phyloP scores from a whole-genome alignment of 352 stramenopile species.

The Globisporangium orthogonon region DNA sequence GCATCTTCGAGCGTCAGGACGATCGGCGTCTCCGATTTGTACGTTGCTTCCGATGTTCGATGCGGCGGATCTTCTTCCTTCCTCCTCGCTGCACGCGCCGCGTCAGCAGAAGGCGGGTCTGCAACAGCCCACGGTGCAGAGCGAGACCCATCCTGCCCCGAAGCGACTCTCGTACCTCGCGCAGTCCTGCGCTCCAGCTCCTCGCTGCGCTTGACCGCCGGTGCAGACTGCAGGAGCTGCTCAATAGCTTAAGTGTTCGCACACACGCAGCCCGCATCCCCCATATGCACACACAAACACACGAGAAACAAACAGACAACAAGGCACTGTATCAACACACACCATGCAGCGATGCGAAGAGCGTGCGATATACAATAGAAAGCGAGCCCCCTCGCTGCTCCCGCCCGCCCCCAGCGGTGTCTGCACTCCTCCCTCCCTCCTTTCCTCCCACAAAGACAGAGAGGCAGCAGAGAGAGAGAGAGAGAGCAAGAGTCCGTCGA shows the following conservation, averaged over 20 bases:
- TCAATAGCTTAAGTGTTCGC: conserved; percentile 24
- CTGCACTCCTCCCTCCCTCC: not conserved
- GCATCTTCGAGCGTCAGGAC: conserved; percentile 2
- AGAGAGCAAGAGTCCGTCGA: not conserved
- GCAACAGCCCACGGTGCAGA: not conserved
- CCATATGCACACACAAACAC: conserved; percentile 4
- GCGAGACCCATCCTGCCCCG: not conserved
- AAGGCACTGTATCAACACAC: conserved; percentile 13
- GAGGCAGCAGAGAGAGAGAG: conserved; percentile 1
- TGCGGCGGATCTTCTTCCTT: not conserved
- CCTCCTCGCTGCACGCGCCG: too few species aligned
- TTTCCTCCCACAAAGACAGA: conserved; percentile 1
- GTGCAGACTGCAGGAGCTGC: conserved; percentile 43
- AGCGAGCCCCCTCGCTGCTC: not conserved
- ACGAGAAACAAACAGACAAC: conserved; percentile 3
- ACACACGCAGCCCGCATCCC: not conserved
- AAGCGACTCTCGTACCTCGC: not conserved
- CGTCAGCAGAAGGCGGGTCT: not conserved
- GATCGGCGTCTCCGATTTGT: not conserved
- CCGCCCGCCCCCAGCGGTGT: not conserved
- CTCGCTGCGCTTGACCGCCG: conserved; percentile 13
- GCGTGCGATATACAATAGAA: conserved; percentile 6
- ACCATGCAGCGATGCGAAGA: not conserved
- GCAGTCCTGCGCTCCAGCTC: not conserved
- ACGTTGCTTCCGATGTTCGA: not conserved